These are phyloP conservation scores for Pythium vanterpoolii DNA, from an alignment of 352 stramenopile species.

Conservation along the genomic window DNA sequence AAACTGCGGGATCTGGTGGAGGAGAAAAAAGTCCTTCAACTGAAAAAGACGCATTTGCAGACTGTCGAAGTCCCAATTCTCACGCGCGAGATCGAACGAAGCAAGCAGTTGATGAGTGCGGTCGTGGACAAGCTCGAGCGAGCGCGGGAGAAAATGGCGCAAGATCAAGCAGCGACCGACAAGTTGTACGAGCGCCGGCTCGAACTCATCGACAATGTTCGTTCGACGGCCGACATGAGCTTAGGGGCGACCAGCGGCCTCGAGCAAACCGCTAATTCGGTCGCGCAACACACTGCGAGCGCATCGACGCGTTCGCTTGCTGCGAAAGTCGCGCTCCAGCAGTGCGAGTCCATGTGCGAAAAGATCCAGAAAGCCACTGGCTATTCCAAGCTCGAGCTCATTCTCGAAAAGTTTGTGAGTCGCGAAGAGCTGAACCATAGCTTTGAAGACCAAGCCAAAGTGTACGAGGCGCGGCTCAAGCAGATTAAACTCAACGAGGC, in stretches of 20 bases:
- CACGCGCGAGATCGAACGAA: slow-evolving; percentile 46
- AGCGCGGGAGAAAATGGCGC: slow-evolving; percentile 52
- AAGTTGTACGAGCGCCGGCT: slow-evolving; percentile 65
- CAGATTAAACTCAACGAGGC: slow-evolving; percentile 74
- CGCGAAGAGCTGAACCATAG: slow-evolving; percentile 75
- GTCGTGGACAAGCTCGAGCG: slow-evolving; percentile 69
- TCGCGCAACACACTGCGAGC: slow-evolving; percentile 30
- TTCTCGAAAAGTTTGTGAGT: slow-evolving; percentile 76
- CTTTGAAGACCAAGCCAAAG: slow-evolving; percentile 78
- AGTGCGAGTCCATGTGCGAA: slow-evolving; percentile 80
- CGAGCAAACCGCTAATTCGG: slow-evolving; percentile 22
- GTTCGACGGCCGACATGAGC: slow-evolving; percentile 21
- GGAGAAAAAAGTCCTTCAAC: slow-evolving; percentile 58
- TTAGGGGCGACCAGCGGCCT: slow-evolving; percentile 8
- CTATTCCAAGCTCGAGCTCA: slow-evolving; percentile 71
- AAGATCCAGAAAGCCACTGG: slow-evolving; percentile 83
- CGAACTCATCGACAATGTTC: slow-evolving; percentile 74
- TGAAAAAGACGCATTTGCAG: slow-evolving; percentile 63
- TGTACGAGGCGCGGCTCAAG: slow-evolving; percentile 76
- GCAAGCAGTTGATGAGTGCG: slow-evolving; percentile 56
- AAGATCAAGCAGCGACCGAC: slow-evolving; percentile 65
- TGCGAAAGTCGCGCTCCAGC: slow-evolving; percentile 70
- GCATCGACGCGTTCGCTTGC: slow-evolving; percentile 51
- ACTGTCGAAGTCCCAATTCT: slow-evolving; percentile 54
- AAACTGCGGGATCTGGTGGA: slow-evolving; percentile 65